These are phyloP conservation scores for Skeletonema costatum DNA, from an alignment of 108 stramenopile genomes.

Conservation along the genomic window DNA sequence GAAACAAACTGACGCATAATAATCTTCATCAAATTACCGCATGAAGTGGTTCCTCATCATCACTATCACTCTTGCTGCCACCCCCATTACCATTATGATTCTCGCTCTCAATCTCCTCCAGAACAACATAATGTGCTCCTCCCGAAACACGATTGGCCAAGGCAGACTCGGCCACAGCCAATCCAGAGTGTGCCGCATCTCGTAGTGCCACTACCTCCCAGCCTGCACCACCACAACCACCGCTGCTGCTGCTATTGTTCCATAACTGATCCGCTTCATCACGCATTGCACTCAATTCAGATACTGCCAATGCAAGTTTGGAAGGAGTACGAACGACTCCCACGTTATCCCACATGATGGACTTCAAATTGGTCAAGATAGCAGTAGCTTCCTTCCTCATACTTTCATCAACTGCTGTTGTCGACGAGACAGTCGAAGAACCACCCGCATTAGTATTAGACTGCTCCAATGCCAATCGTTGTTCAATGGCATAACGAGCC, in stretches of 20 bases:
- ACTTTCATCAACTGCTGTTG: not conserved
- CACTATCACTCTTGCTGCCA: slow-evolving; percentile 14
- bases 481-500: slow-evolving; percentile 25
- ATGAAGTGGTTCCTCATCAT: slow-evolving; percentile 32
- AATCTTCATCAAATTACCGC: not conserved
- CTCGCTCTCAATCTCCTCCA: slow-evolving; percentile 35
- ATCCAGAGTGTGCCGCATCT: slow-evolving; percentile 80
- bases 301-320: slow-evolving; percentile 69
- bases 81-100: slow-evolving; percentile 12
- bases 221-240: slow-evolving; percentile 12
- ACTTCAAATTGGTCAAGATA: slow-evolving; percentile 59
- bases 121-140: slow-evolving; percentile 74
- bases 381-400: slow-evolving; percentile 44
- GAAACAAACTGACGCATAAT: too few relatives aligned
- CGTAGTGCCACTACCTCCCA: slow-evolving; percentile 72
- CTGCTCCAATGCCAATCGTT: slow-evolving; percentile 18
- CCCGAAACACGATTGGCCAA: slow-evolving; percentile 63
- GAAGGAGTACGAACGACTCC: slow-evolving; percentile 84
- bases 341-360: slow-evolving; percentile 93
- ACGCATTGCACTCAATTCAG: slow-evolving; percentile 58
- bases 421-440: not conserved
- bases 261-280: slow-evolving; percentile 64
- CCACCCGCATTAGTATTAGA: not conserved
- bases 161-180: slow-evolving; percentile 73
- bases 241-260: slow-evolving; percentile 16